Evolutionary conservation across 768 basidiomycete genomes (phyloP).

Genomic region (Mycena belliarum): DNA sequence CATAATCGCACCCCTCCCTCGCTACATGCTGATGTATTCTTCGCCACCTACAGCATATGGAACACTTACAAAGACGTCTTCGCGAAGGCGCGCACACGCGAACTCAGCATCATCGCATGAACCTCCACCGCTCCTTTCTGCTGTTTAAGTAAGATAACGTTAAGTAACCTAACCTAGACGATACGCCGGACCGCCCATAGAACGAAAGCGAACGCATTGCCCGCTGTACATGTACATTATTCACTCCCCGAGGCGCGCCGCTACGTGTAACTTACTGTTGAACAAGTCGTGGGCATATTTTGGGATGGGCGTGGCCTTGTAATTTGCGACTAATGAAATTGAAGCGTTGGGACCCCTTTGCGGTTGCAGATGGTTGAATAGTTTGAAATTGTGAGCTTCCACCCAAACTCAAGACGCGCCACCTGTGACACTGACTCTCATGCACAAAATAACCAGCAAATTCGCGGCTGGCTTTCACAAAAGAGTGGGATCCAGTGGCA

Average conservation of each 20-base stretch:
- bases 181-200: not conserved
- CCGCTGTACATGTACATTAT: slow-evolving; percentile 1
- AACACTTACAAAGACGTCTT: slow-evolving; percentile 94
- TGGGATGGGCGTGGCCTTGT: no score
- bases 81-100: slow-evolving; percentile 76
- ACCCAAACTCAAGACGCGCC: no score
- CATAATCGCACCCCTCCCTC: not conserved
- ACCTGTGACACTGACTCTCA: no score
- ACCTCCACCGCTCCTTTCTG: not conserved
- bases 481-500: not conserved
- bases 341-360: no score
- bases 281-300: not conserved
- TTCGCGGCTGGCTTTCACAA: not conserved
- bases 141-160: not conserved
- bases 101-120: slow-evolving; percentile 78
- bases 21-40: not conserved
- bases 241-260: not conserved
- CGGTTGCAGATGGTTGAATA: no score
- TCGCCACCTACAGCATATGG: slow-evolving; percentile 71
- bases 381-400: no score
- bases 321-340: no score
- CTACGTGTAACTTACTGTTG: not conserved
- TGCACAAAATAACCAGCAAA: not conserved
- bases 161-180: not conserved
- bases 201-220: not conserved